Conservation (phyloP, 345 rosid genomes). For the Eucalyptus regnans region DNA sequence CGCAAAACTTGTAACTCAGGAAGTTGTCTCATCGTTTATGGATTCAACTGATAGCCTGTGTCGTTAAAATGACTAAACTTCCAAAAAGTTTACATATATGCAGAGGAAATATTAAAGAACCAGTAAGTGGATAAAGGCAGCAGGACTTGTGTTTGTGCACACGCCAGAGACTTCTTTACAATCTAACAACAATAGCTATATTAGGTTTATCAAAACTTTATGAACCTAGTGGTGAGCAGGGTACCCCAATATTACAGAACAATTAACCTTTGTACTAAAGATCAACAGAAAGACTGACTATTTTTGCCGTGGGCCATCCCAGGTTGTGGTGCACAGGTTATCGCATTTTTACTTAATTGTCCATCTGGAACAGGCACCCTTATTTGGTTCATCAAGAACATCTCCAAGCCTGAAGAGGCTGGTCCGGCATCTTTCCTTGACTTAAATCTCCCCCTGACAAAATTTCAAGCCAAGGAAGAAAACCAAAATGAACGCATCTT, state of each 20-base stretch:
- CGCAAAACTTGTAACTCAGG: neutral
- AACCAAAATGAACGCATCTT: neutral
- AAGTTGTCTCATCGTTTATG: neutral
- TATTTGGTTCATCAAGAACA: conserved; percentile 29
- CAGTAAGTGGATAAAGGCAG: neutral
- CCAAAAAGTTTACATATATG: neutral
- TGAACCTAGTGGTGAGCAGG: neutral
- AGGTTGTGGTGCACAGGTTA: conserved; percentile 29
- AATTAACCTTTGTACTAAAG: conserved; percentile 43
- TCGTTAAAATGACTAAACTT: neutral
- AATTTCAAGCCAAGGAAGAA: neutral
- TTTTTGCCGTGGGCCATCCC: conserved; percentile 16
- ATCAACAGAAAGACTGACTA: conserved; percentile 37
- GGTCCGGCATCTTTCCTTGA: conserved; percentile 38
- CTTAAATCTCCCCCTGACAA: conserved; percentile 47
- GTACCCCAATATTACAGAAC: neutral
- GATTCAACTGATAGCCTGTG: neutral
- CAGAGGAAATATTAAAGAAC: neutral
- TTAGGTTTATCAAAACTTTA: neutral
- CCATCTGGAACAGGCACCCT: conserved; percentile 30
- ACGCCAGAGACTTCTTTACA: neutral
- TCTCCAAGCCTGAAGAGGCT: conserved; percentile 39
- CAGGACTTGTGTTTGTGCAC: neutral
- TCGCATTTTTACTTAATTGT: conserved; percentile 22
- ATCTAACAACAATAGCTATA: neutral